Base-by-base conservation (phyloP, 106 monocot species). In the Posidonia australis region DNA sequence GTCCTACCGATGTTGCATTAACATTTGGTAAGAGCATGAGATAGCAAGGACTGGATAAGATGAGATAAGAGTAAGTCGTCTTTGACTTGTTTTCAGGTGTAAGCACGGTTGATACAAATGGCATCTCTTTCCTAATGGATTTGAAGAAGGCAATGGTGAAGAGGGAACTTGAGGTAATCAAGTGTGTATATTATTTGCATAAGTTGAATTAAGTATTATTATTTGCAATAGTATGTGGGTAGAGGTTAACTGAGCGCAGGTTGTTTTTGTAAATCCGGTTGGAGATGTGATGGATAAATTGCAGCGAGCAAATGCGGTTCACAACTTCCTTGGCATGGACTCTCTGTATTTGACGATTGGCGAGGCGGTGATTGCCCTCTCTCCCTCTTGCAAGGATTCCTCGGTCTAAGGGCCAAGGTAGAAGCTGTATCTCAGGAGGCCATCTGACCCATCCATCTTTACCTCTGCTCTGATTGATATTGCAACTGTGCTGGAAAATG, bases 201-300 rank as follows among this genome's bases (percentile, higher is more conserved):
- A n/a, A n/a, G n/a, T n/a, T n/a, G n/a, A n/a, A n/a, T n/a, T n/a
- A n/a, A n/a, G n/a, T n/a, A n/a, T n/a, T n/a, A n/a, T n/a, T n/a
- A n/a, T n/a, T n/a, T n/a, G n/a, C n/a, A n/a, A n/a, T n/a, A n/a
- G n/a, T n/a, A n/a, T n/a, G n/a, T n/a, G n/a, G n/a, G n/a, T n/a
- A n/a, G n/a, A n/a, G n/a, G n/a, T n/a, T n/a, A n/a, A n/a, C n/a
- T n/a, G n/a, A n/a, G n/a, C 54, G 12, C 73, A 83, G 87, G 65
- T 87, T 30, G 23, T 69, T 17, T 70, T 80, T 60, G 72, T 87
- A 2, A 87, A 87, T 70, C 83, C 87, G 7, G 64, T 70, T 19
- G 87, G 78, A 29, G 87, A 87, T 31, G 87, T 87, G 46, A 80
- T 80, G 78, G 87, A 87, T 69, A 87, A 87, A 23, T 25, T 87